These are phyloP conservation scores for Alternaria dauci DNA, from an alignment of 2,329 filamentous ascomycete species.

Conservation along the genomic window DNA sequence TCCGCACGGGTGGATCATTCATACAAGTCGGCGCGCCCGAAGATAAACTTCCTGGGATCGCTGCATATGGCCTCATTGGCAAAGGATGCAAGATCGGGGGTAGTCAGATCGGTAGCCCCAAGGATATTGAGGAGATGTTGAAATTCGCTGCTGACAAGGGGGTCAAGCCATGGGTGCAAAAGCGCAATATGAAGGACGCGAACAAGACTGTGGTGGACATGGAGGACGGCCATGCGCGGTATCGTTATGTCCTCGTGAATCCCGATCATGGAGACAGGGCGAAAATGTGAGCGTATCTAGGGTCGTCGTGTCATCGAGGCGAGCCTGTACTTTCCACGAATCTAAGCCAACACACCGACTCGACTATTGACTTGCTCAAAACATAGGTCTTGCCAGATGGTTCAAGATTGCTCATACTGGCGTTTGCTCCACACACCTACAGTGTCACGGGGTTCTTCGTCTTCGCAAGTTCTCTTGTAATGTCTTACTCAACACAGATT, in stretches of 20 bases:
- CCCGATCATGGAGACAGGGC: constrained; percentile 34
- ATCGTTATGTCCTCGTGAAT: constrained; percentile 51
- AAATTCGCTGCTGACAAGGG: constrained; percentile 66
- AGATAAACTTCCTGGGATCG: constrained; percentile 61
- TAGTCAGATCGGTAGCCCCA: constrained; percentile 61
- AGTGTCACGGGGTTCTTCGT: neutral
- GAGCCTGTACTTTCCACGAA: neutral
- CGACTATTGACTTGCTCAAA: neutral
- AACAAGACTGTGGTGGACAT: constrained; percentile 67
- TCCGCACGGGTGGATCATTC: constrained; percentile 68
- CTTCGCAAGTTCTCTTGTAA: neutral
- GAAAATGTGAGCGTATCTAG: constrained; percentile 26
- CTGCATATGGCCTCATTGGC: constrained; percentile 65
- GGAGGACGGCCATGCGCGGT: constrained; percentile 62
- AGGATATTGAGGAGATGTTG: constrained; percentile 69
- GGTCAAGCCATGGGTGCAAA: constrained; percentile 70
- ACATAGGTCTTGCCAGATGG: neutral
- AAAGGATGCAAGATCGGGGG: constrained; percentile 61
- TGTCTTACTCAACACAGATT: neutral
- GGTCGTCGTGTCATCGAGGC: neutral
- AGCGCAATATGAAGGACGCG: constrained; percentile 61
- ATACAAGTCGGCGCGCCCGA: constrained; percentile 76
- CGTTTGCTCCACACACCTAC: neutral
- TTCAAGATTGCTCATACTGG: neutral
- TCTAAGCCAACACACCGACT: neutral